phyloP scores from a whole-genome alignment of 305 asterid genomes.

The Solanum chacoense region DNA sequence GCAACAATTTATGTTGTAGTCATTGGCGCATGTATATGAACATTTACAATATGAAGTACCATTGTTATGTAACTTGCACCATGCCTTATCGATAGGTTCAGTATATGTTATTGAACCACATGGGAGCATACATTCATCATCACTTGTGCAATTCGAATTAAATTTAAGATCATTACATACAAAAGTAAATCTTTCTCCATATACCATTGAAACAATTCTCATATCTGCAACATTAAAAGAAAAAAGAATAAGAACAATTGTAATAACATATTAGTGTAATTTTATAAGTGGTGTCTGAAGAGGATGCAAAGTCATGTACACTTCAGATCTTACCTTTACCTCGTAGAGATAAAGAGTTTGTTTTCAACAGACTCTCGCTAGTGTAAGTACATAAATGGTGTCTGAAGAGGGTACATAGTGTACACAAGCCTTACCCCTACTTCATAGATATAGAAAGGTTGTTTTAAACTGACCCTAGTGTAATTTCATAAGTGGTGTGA shows the following conservation, averaged over 20 bases:
- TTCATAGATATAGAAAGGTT: no score
- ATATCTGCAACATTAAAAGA: not conserved
- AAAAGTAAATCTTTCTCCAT: not conserved
- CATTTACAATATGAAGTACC: not conserved
- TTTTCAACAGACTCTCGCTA: no score
- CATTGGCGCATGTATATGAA: not conserved
- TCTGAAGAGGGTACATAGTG: no score
- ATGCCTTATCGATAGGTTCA: not conserved
- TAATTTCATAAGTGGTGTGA: no score
- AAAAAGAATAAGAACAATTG: not conserved
- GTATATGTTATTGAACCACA: not conserved
- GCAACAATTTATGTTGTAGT: not conserved
- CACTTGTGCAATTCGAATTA: not conserved
- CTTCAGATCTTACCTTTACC: not conserved
- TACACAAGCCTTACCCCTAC: not conserved
- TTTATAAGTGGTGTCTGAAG: no score
- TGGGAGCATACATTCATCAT: not conserved
- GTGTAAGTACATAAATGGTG: no score
- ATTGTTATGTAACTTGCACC: not conserved
- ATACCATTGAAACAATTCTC: not conserved
- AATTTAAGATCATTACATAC: not conserved
- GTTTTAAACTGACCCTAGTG: accelerated
- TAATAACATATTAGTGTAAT: not conserved
- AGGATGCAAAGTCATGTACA: not conserved
- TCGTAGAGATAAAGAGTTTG: not conserved